These are phyloP conservation scores for Kalmanozyma brasiliensis DNA, from an alignment of 1,284 basidiomycete species.

Conservation along the genomic window DNA sequence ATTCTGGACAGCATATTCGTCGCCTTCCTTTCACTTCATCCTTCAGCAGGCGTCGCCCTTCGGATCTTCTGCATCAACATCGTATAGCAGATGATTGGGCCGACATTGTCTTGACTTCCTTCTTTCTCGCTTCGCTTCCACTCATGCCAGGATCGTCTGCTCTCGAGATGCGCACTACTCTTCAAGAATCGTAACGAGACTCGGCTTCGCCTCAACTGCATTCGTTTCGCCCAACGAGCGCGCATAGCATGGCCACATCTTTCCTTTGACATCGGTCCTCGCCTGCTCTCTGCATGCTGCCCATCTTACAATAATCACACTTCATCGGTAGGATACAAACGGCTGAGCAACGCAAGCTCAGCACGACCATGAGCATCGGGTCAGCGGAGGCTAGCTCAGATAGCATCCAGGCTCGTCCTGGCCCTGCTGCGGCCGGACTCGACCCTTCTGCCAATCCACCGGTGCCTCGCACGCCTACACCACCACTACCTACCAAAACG, in stretches of 20 bases:
- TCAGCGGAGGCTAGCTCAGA: slow-evolving; percentile 32
- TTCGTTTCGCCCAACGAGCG: not conserved
- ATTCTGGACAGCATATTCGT: too few species aligned
- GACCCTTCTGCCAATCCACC: slow-evolving; percentile 22
- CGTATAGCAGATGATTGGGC: too few species aligned
- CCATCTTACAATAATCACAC: slow-evolving; percentile 6
- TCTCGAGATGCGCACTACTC: too few species aligned
- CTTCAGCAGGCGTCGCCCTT: too few species aligned
- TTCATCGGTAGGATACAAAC: slow-evolving; percentile 2
- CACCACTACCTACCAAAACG: slow-evolving; percentile 11
- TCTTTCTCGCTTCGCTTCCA: not conserved
- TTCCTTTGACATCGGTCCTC: not conserved
- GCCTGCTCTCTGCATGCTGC: slow-evolving; percentile 26
- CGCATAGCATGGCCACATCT: not conserved
- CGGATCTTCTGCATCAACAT: too few species aligned
- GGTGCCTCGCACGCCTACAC: slow-evolving; percentile 14
- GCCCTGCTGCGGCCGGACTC: slow-evolving; percentile 45
- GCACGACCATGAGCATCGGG: slow-evolving; percentile 51
- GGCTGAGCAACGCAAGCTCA: slow-evolving; percentile 44
- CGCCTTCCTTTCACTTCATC: too few species aligned
- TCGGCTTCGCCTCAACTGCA: too few species aligned
- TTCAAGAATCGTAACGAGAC: too few species aligned
- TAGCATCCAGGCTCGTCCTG: slow-evolving; percentile 48
- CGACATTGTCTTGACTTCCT: too few species aligned
- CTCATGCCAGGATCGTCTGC: too few species aligned